Percentiles rank a stretch among this genome's conserved stretches.
These are phyloP conservation scores for Piedraia hortae DNA, from an alignment of 2,329 filamentous ascomycete species.

Conservation along the genomic window DNA sequence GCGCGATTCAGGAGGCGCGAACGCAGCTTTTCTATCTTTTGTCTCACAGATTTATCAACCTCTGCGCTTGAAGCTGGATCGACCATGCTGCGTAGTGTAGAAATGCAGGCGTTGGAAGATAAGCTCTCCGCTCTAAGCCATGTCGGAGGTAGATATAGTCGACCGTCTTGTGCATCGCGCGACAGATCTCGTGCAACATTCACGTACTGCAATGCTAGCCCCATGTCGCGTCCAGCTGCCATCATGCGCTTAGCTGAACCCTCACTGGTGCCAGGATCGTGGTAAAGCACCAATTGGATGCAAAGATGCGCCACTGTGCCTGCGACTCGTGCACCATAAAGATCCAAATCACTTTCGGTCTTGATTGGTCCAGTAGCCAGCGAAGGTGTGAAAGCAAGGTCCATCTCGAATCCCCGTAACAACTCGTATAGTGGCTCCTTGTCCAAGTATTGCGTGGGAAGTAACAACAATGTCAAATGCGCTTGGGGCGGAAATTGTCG, in stretches of 20 bases:
- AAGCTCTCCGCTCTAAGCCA: conserved; percentile 35
- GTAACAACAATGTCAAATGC: conserved; percentile 27
- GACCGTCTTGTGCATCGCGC: conserved; percentile 34
- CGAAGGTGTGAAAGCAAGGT: conserved; percentile 25
- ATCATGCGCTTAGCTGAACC: conserved; percentile 19
- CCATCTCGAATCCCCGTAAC: conserved; percentile 40
- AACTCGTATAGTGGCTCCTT: conserved; percentile 33
- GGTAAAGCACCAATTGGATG: conserved; percentile 36
- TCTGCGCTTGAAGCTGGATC: neutral
- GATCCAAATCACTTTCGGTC: conserved; percentile 28
- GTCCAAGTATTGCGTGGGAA: conserved; percentile 30
- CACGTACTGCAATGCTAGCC: conserved; percentile 46
- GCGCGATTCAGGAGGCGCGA: conserved; percentile 29
- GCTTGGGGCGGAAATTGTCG: conserved; percentile 25
- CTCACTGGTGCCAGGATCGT: conserved; percentile 16
- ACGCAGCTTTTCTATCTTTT: conserved; percentile 24
- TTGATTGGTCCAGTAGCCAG: conserved; percentile 22
- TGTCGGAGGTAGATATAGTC: conserved; percentile 38
- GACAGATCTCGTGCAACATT: conserved; percentile 51
- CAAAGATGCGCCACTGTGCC: conserved; percentile 45
- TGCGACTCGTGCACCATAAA: conserved; percentile 40
- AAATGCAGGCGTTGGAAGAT: conserved; percentile 26
- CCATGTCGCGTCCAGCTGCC: conserved; percentile 34
- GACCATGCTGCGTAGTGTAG: conserved; percentile 7
- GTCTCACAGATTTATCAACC: conserved; percentile 18